Percentiles rank a stretch among this genome's conserved stretches.
These are phyloP conservation scores for Aspergillus alliaceus DNA, from an alignment of 2,329 filamentous ascomycete species.

Conservation along the genomic window DNA sequence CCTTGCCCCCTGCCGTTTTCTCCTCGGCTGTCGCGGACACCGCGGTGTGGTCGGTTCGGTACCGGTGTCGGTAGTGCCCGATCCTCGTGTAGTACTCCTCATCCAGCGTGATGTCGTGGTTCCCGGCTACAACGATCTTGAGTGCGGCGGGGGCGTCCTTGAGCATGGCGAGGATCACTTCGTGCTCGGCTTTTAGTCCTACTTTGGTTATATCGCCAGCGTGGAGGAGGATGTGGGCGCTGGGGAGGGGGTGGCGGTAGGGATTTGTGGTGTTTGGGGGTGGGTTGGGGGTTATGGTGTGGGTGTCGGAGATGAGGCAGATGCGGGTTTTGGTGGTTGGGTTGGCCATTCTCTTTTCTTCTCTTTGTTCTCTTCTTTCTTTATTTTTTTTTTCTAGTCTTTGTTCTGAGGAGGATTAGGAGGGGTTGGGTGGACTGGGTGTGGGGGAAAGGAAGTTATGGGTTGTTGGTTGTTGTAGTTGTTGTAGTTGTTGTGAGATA, in stretches of 20 bases:
- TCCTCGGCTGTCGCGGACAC: conserved; percentile 8
- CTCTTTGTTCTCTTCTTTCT: not conserved
- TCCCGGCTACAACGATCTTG: conserved; percentile 64
- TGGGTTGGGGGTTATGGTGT: conserved; percentile 29
- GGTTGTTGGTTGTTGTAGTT: not conserved
- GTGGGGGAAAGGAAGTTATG: not conserved
- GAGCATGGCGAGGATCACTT: conserved; percentile 36
- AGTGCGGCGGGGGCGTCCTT: conserved; percentile 51
- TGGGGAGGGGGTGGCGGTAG: conserved; percentile 48
- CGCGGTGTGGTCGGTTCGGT: conserved; percentile 11
- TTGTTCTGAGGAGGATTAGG: too few species aligned
- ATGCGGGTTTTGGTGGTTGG: conserved; percentile 39
- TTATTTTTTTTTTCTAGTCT: too few species aligned
- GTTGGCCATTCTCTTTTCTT: conserved; percentile 11
- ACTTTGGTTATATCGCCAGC: conserved; percentile 59
- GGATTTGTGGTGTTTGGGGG: conserved; percentile 21
- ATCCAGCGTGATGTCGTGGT: conserved; percentile 62
- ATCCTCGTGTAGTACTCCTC: conserved; percentile 44
- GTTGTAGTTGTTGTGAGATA: not conserved
- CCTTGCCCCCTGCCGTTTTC: conserved; percentile 3
- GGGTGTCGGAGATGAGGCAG: conserved; percentile 46
- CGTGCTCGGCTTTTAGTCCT: conserved; percentile 50
- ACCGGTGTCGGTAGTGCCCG: conserved; percentile 30
- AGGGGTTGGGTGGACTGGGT: not conserved
- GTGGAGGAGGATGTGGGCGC: conserved; percentile 56